These are phyloP conservation scores for Corrigiola litoralis DNA, from an alignment of 179 eudicot genomes.

Conservation along the genomic window DNA sequence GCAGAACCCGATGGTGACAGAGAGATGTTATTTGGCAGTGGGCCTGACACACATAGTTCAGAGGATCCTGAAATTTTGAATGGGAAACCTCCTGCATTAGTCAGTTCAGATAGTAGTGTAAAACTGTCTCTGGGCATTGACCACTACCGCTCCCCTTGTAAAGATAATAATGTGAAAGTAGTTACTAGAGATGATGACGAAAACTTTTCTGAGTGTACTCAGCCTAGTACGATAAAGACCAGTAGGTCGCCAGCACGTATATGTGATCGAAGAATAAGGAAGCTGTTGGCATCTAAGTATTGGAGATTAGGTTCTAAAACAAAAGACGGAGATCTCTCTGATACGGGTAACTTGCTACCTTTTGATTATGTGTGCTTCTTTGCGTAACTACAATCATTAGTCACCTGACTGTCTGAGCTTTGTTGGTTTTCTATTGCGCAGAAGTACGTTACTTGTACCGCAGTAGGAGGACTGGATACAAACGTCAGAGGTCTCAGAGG, in stretches of 20 bases:
- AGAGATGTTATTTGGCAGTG: constrained; percentile 23
- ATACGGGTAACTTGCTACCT: constrained; percentile 31
- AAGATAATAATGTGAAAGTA: constrained; percentile 61
- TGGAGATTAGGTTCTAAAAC: constrained; percentile 48
- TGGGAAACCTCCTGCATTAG: constrained; percentile 38
- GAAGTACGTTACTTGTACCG: constrained; percentile 42
- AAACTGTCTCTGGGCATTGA: constrained; percentile 38
- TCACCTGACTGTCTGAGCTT: background rate
- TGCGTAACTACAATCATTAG: background rate
- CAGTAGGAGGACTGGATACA: constrained; percentile 40
- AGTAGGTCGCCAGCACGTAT: constrained; percentile 41
- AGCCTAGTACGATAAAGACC: constrained; percentile 50
- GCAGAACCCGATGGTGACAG: constrained; percentile 27
- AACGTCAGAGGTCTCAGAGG: constrained; percentile 68
- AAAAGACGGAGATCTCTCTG: constrained; percentile 40
- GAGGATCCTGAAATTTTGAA: constrained; percentile 31
- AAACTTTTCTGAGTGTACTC: constrained; percentile 63
- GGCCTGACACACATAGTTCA: constrained; percentile 31
- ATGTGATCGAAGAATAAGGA: constrained; percentile 59
- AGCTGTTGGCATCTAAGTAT: constrained; percentile 52
- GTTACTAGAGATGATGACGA: constrained; percentile 93
- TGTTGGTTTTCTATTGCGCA: constrained; percentile 14
- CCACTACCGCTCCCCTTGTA: constrained; percentile 27
- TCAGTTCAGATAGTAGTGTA: constrained; percentile 40
- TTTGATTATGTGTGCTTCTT: background rate